Evolutionary conservation across 225 moss, liverwort and hornwort species (phyloP), one percentile per base, ranked within the genome.

Genomic region (Bryum argenteum): DNA sequence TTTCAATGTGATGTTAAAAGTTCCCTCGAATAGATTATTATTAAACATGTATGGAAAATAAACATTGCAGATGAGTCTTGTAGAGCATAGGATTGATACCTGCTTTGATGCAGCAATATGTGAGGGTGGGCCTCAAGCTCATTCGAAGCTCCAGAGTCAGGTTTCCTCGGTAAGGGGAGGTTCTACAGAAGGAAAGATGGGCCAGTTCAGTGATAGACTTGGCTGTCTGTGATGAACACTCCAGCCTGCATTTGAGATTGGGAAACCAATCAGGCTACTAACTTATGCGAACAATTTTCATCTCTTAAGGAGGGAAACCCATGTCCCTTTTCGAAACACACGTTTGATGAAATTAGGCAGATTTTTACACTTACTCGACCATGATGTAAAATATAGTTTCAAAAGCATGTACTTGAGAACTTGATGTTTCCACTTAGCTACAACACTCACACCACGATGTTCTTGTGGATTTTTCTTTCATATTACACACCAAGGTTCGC

Each of bases 181-280:
- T 77, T 80, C 84, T 80, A 80, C 80, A 84, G 71, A 67, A 80
- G 8, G 84, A 84, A 80, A 84, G 83, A 77, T 84, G 77, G 33
- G 77, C 71, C 67, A 80, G 38, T 84, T 84, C 77, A 84, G 80
- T 84, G 61, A 74, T 65, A 50, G 75, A 76, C 69, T 79, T 59
- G 77, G 77, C 70, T 80, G 63, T 78, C 74, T 75, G 74, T 71
- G 71, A 52, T 83, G 86, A 51, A 82, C 73, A 78, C 78, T 78
- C 73, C 78, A 87, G 81, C 87, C 81, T 84, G 87, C 83, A 84
- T 84, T 77, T 81, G 63, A 81, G 80, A 81, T 84, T 79, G 66
- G 70, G 78, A 81, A 81, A 76, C 66, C 33, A 44, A 83, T 87
- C 81, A 84, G 83, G 83, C 67, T 80, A 79, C 53, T 70, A 83